Evolutionary conservation across 176 grass and related monocot genomes (phyloP).

Genomic region (Musa beccarii): DNA sequence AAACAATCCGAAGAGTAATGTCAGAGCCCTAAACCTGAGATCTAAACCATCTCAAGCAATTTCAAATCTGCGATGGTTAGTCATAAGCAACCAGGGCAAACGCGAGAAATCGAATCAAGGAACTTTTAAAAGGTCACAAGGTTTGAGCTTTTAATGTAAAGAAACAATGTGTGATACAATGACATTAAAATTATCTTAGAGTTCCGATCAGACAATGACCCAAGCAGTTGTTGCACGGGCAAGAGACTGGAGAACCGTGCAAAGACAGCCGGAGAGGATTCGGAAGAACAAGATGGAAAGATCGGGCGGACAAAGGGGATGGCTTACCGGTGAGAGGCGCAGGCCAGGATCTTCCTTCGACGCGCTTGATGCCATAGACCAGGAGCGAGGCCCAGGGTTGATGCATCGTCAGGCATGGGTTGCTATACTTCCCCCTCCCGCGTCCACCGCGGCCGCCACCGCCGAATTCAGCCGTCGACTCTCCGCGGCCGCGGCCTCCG

Average conservation of each 20-base stretch:
- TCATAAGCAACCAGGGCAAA: too few relatives aligned
- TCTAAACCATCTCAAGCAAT: too few relatives aligned
- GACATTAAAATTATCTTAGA: too few relatives aligned
- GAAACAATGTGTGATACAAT: too few relatives aligned
- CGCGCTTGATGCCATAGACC: conserved; percentile 85
- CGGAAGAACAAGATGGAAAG: background rate
- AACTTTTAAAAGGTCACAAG: too few relatives aligned
- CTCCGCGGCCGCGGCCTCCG: background rate
- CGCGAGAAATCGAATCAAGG: too few relatives aligned
- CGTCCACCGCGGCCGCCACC: conserved; percentile 4
- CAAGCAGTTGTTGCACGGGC: background rate
- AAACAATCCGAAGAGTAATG: too few relatives aligned
- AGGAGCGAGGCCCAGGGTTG: conserved; percentile 95
- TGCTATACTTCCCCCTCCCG: conserved; percentile 28
- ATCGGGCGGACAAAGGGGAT: background rate
- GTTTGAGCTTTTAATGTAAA: too few relatives aligned
- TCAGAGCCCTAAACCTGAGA: too few relatives aligned
- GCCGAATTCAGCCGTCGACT: background rate
- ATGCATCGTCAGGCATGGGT: conserved; percentile 93
- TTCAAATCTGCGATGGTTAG: too few relatives aligned
- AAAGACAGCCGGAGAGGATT: background rate
- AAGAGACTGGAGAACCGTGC: background rate
- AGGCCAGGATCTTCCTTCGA: conserved; percentile 89
- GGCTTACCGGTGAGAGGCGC: conserved; percentile 47
- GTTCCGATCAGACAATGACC: background rate